A percentile compares a stretch with the other conserved stretches of the same genome.
These are phyloP conservation scores for Stellera chamaejasme DNA, from an alignment of 345 rosid species.

Conservation along the genomic window DNA sequence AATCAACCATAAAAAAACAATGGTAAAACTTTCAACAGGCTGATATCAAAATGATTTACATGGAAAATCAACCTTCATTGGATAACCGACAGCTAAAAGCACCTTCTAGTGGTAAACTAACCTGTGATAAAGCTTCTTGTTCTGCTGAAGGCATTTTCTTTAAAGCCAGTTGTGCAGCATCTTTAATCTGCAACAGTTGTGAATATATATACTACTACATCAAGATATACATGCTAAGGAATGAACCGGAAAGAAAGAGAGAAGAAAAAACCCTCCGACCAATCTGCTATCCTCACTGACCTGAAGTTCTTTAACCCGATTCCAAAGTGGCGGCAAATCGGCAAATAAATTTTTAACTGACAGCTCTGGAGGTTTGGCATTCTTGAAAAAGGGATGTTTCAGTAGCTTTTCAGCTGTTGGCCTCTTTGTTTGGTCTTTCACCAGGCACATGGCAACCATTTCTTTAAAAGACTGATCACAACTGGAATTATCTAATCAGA, in stretches of 20 bases:
- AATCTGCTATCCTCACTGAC: slow-evolving; percentile 25
- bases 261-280: slow-evolving; percentile 13
- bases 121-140: slow-evolving; percentile 94
- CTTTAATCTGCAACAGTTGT: slow-evolving; percentile 61
- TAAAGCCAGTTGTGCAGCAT: slow-evolving; percentile 87
- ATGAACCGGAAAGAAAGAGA: background rate
- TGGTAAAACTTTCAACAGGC: too few species aligned
- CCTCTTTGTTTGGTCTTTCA: slow-evolving; percentile 97
- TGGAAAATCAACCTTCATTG: too few species aligned
- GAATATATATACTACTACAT: slow-evolving; percentile 11
- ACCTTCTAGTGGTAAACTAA: slow-evolving; percentile 15
- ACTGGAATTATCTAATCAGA: slow-evolving; percentile 86
- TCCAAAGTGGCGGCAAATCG: slow-evolving; percentile 83
- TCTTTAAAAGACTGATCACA: slow-evolving; percentile 99
- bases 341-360: slow-evolving; percentile 70
- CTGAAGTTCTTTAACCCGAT: slow-evolving; percentile 95
- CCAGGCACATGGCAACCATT: slow-evolving; percentile 99
- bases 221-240: background rate
- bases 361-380: slow-evolving; percentile 85
- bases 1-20: too few species aligned
- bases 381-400: slow-evolving; percentile 87
- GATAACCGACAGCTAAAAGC: too few species aligned
- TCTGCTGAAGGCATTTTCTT: slow-evolving; percentile 97
- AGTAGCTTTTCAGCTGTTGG: slow-evolving; percentile 94
- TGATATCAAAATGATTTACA: too few species aligned